Base-by-base conservation (phyloP, 2,329 filamentous ascomycete species). In the Paraconiothyrium sp. region DNA sequence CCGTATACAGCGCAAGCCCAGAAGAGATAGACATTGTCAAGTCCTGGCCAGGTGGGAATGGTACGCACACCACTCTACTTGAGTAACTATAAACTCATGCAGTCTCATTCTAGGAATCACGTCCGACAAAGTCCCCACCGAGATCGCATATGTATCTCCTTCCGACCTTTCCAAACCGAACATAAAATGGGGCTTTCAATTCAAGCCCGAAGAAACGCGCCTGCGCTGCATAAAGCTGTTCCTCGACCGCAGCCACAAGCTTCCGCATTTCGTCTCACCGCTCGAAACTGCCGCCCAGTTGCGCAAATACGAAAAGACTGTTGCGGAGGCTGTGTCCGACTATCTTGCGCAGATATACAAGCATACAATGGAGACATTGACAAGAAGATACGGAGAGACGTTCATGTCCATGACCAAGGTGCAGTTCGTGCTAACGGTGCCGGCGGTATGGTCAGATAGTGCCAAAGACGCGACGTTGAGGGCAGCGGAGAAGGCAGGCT, bases 11-110 rank as follows among this genome's bases (percentile, higher is more conserved):
- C 14, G 90, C 88, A 4, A 92, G 88, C 1, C 91, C 91, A 13
- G 91, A 94, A 76, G 91, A 93, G 76, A 84, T 94, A 60, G 90
- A 93, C 74, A 92, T 93, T 71, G 93, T 94, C 81, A 93, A 93
- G 81, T 80, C 81, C 54, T 94, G 92, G 92, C 91, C 92, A 0
- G 92, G 92, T 30, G 90, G 90, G 32, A 93, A 94, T 73, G 91
- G 91, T 70, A 72, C 16, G 55, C 54, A 48, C 24, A 24, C 35
- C 44, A 11, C 43, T 16, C 20, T 16, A 30, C 24, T 20, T 39
- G 16, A 41, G 32, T 16, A 13, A 27, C 56, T 52, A 16, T 24
- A 50, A 5, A 54, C 65, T 72, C 34, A 75, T 47, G 58, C 49
- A 43, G 1, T 27, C 11, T 43, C 46, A 43, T 16, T 11, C 10